Evolutionary conservation across 1,284 basidiomycete species (phyloP), one percentile per base, ranked within the genome.

Genomic region (Boletus hoseneyae): DNA sequence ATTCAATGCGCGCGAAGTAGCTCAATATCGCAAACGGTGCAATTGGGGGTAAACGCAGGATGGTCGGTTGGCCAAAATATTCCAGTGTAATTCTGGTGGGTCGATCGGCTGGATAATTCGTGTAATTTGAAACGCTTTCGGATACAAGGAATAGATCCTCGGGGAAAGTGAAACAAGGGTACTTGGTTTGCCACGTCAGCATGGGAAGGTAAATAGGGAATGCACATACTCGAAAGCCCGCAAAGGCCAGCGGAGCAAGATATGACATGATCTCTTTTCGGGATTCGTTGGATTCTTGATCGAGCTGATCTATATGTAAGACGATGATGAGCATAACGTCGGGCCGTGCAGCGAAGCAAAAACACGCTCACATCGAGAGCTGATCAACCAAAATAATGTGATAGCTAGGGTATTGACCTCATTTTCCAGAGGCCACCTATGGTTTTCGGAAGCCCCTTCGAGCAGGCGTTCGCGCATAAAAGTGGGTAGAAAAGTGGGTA

Each of bases 381-480:
- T 69, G 45, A 72, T 62, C 27, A 76, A 59, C 79, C 79, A 82
- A 47, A 75, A 68, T 21, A 80, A 60, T 4, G 73, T 69, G 7
- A 80, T 57, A 6, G 67, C 79, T 18, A 82, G 59, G 1, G 73
- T 69, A 27, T 74, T 78, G 42, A 65, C 58, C 47, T 73, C 70
- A 45, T 70, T 76, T 45, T 73, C 68, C 13, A 73, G 46, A 3
- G 80, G 78, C 80, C 79, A 81, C 3, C 73, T 73, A 42, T 68
- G 57, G 40, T 73, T 75, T 9, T 54, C 56, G 8, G 55, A 52
- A 0, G 69, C 63, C 25, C 67, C 71, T 34, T 68, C 65, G 29
- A 73, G 66, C 12, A 81, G 58, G 25, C 70, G 68, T 9, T 64
- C 51, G 23, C 65, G 61, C 27, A 82, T 51, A 50, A 71, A 78